Conservation (phyloP, 805 yeast genomes). For the Candida alai region DNA sequence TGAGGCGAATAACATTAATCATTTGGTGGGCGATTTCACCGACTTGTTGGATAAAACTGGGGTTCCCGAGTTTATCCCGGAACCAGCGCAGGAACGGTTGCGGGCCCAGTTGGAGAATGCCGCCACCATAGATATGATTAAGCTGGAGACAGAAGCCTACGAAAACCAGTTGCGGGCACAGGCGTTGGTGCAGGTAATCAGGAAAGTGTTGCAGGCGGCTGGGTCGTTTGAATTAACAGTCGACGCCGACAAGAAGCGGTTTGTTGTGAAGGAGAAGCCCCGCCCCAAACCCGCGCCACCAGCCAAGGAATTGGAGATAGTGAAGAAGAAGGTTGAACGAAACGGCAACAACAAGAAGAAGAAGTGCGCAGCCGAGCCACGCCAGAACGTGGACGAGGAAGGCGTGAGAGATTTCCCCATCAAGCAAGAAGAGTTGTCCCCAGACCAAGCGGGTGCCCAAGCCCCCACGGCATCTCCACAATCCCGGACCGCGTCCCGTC, state of each 20-base stretch:
- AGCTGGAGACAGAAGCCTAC: conserved; percentile 13
- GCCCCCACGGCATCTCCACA: neutral
- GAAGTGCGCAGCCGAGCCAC: neutral
- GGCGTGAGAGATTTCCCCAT: no score
- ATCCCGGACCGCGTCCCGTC: neutral
- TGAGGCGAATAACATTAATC: conserved; percentile 17
- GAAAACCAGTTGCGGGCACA: conserved; percentile 27
- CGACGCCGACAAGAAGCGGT: conserved; percentile 1
- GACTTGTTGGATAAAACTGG: conserved; percentile 7
- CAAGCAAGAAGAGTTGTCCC: neutral
- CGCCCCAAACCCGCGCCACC: neutral
- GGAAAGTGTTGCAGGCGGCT: conserved; percentile 16
- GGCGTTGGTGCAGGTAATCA: conserved; percentile 22
- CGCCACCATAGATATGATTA: neutral
- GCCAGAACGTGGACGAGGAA: neutral
- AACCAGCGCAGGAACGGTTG: conserved; percentile 1
- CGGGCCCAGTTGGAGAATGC: neutral
- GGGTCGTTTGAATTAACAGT: conserved; percentile 7
- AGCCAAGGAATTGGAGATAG: neutral
- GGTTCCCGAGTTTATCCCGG: conserved; percentile 14
- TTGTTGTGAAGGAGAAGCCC: neutral
- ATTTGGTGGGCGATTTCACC: conserved; percentile 20
- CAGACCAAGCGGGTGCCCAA: neutral
- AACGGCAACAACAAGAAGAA: neutral
- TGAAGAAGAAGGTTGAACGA: neutral